phyloP scores from a whole-genome alignment of 768 basidiomycete species.

The Amanita muscaria region DNA sequence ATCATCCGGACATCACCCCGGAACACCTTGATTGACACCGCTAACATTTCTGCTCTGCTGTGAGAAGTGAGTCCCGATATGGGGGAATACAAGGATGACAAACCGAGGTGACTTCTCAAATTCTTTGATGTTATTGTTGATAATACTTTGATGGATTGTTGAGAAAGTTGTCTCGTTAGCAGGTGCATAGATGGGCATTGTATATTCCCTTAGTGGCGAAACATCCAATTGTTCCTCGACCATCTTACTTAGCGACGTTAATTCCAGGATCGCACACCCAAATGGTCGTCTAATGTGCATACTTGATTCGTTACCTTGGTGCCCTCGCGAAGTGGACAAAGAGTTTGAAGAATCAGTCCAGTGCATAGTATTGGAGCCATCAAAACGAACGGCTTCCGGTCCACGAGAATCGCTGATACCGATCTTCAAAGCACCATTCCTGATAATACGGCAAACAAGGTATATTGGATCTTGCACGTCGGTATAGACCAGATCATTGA shows the following conservation, averaged over 20 bases:
- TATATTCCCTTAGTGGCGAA: conserved; percentile 61
- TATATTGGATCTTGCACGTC: conserved; percentile 84
- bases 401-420: conserved; percentile 44
- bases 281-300: conserved; percentile 76
- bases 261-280: conserved; percentile 89
- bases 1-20: conserved; percentile 73
- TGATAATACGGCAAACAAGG: conserved; percentile 84
- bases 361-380: conserved; percentile 16
- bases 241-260: conserved; percentile 68
- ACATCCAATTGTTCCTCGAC: conserved; percentile 55
- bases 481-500: conserved; percentile 78
- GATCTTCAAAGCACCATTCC: conserved; percentile 81
- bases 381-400: conserved; percentile 41
- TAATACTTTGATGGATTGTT: conserved; percentile 92
- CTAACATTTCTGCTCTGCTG: conserved; percentile 75
- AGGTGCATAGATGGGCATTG: conserved; percentile 84
- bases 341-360: conserved; percentile 12
- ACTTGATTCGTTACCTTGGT: conserved; percentile 25
- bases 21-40: conserved; percentile 79
- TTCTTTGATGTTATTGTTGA: conserved; percentile 67
- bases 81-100: conserved; percentile 14
- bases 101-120: conserved; percentile 79
- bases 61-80: conserved; percentile 5
- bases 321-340: conserved; percentile 13
- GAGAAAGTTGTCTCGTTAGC: conserved; percentile 80